Percentiles rank a stretch among this genome's conserved stretches.
Evolutionary conservation across 2,329 filamentous ascomycete species (phyloP).

Genomic region (Chaetomium strumarium): DNA sequence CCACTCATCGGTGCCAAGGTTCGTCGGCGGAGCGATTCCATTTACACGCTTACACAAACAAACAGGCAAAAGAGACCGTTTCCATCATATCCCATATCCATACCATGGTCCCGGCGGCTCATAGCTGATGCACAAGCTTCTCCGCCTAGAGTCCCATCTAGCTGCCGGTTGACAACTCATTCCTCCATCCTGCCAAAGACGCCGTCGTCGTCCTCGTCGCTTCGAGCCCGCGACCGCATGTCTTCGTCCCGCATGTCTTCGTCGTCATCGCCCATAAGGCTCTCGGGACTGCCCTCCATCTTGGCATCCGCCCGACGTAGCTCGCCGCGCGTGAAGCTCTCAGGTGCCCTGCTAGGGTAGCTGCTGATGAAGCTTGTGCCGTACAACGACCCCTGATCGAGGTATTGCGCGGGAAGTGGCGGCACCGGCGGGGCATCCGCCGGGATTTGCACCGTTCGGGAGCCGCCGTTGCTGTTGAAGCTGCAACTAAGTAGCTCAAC

Average conservation of each 20-base stretch:
- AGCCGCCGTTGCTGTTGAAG: constrained; percentile 69
- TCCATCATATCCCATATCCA: constrained; percentile 6
- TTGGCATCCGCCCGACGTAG: constrained; percentile 56
- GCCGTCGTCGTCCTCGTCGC: constrained; percentile 88
- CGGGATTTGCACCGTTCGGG: constrained; percentile 57
- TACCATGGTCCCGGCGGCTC: constrained; percentile 6
- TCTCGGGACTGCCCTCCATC: constrained; percentile 61
- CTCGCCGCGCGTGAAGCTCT: constrained; percentile 60
- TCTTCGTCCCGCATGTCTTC: constrained; percentile 58
- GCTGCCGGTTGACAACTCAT: constrained; percentile 35
- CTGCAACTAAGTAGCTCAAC: constrained; percentile 88
- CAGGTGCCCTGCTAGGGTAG: constrained; percentile 54
- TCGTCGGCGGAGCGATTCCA: constrained; percentile 57
- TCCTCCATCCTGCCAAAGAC: constrained; percentile 97
- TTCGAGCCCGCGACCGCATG: constrained; percentile 54
- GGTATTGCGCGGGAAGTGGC: constrained; percentile 73
- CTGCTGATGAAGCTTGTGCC: constrained; percentile 58
- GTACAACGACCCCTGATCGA: constrained; percentile 56
- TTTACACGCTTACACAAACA: constrained; percentile 37
- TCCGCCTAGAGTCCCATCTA: neutral
- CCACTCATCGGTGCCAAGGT: constrained; percentile 65
- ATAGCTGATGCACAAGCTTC: neutral
- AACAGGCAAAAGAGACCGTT: constrained; percentile 45
- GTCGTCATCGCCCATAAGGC: constrained; percentile 60
- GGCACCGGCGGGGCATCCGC: constrained; percentile 81